Evolutionary conservation across 2,329 filamentous ascomycete genomes (phyloP), one percentile per base, ranked within the genome.

Genomic region (Daldinia eschscholtzii): DNA sequence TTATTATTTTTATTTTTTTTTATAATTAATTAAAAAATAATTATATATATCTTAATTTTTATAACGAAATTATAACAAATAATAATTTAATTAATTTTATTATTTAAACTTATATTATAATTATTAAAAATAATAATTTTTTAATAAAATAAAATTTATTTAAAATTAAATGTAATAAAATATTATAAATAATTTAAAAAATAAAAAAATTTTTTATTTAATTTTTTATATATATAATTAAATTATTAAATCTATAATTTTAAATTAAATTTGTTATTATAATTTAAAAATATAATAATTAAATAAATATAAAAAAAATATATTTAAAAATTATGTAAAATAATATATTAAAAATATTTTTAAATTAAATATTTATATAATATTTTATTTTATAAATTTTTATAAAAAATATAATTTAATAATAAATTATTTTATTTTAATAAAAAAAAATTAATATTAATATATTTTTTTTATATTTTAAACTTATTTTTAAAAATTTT

Each of bases 11-110:
- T 26, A 10, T 15, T 9, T 48, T 48, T 26, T 28, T 48, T 28
- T 48, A 48, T 48, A 26, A 48, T 48, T 48, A 48, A 12, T 48
- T 26, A 6, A 48, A 48, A 48, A 9, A 3, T 15, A 42, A 42
- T n/a, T 26, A 28, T 48, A 26, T 48, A 48, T 4, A 28, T 9
- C 5, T 26, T 26, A 26, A 26, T 3, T 48, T 23, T 23, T 48
- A 48, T 48, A 48, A 26, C 3, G 26, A 28, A 42, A 7, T 7
- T 30, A 4, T 30, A 30, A 7, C 7, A 30, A 30, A 30, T 30
- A 7, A 7, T 30, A 7, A 30, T 30, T 7, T 30, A 30, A 7
- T 30, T 30, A 30, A 30, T 4, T 7, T 30, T 30, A 30, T 30
- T 30, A 30, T 30, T 30, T 30, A 30, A 30, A 30, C 7, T 30